Conservation (phyloP, 2,329 filamentous ascomycete genomes). For the Cladosporium sphaerospermum region DNA sequence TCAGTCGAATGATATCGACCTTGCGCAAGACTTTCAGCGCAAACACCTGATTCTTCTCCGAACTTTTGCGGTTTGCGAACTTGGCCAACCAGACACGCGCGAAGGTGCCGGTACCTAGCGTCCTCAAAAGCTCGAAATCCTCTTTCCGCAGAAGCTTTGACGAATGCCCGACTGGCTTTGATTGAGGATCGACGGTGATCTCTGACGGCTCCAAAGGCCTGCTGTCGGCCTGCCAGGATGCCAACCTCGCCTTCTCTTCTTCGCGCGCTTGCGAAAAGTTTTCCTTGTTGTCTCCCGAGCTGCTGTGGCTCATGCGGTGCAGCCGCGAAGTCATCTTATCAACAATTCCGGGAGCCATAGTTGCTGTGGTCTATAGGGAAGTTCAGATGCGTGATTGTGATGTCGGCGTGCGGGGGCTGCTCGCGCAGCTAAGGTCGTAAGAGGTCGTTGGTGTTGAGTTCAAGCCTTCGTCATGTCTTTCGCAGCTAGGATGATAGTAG, state of each 20-base stretch:
- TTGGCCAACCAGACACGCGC: slow-evolving; percentile 74
- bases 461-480: slow-evolving; percentile 6
- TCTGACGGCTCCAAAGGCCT: slow-evolving; percentile 37
- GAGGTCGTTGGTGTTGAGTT: neutral
- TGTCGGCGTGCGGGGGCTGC: neutral
- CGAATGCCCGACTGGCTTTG: slow-evolving; percentile 43
- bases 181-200: slow-evolving; percentile 37
- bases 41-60: slow-evolving; percentile 61
- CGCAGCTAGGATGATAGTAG: neutral
- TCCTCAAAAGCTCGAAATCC: slow-evolving; percentile 69
- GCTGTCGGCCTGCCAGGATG: slow-evolving; percentile 43
- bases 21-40: slow-evolving; percentile 73
- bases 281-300: slow-evolving; percentile 13
- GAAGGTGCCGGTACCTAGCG: slow-evolving; percentile 70
- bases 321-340: slow-evolving; percentile 31
- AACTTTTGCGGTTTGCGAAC: slow-evolving; percentile 46
- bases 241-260: slow-evolving; percentile 41
- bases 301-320: slow-evolving; percentile 29
- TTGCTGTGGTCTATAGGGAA: neutral
- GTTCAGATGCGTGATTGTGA: neutral
- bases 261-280: slow-evolving; percentile 32
- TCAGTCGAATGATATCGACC: slow-evolving; percentile 66
- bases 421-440: neutral
- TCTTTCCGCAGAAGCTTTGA: slow-evolving; percentile 42
- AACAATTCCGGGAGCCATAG: slow-evolving; percentile 30